Percentiles rank a stretch among this genome's conserved stretches.
Evolutionary conservation across 179 eudicot species (phyloP).

Genomic region (Actinidia polygama): DNA sequence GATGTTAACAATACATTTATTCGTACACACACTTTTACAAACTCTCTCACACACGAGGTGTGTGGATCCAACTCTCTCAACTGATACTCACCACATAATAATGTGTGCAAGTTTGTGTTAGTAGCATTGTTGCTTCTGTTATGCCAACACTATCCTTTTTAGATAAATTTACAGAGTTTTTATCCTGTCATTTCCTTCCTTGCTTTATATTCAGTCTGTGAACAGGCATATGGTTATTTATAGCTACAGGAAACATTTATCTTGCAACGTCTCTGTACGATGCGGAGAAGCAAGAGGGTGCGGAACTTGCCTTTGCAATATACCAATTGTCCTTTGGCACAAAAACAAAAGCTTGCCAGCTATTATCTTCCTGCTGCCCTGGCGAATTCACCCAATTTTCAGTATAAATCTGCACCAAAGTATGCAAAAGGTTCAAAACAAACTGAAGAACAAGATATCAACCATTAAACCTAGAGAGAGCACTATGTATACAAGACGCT

Average conservation of each 20-base stretch:
- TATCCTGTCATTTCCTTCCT: neutral
- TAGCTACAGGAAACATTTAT: neutral
- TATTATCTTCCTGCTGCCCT: constrained; percentile 95
- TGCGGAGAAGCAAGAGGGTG: constrained; percentile 12
- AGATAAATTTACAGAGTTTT: neutral
- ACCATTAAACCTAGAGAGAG: neutral
- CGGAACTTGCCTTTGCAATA: constrained; percentile 80
- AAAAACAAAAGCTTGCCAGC: constrained; percentile 96
- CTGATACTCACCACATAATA: too few relatives aligned
- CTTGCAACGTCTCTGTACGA: neutral
- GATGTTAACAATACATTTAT: too few relatives aligned
- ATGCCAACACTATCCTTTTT: neutral
- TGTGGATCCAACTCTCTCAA: too few relatives aligned
- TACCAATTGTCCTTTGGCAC: constrained; percentile 94
- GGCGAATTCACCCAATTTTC: constrained; percentile 99
- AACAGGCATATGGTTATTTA: too few relatives aligned
- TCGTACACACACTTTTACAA: too few relatives aligned
- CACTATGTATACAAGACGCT: neutral
- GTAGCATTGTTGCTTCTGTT: neutral
- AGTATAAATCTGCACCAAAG: constrained; percentile 78
- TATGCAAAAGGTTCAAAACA: neutral
- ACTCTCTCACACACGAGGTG: too few relatives aligned
- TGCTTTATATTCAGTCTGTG: neutral
- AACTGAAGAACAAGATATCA: neutral
- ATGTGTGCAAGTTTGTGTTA: neutral